A percentile compares a stretch with the other conserved stretches of the same genome.
Conservation (phyloP, 768 basidiomycete genomes). For the Hortiboletus campestris region DNA sequence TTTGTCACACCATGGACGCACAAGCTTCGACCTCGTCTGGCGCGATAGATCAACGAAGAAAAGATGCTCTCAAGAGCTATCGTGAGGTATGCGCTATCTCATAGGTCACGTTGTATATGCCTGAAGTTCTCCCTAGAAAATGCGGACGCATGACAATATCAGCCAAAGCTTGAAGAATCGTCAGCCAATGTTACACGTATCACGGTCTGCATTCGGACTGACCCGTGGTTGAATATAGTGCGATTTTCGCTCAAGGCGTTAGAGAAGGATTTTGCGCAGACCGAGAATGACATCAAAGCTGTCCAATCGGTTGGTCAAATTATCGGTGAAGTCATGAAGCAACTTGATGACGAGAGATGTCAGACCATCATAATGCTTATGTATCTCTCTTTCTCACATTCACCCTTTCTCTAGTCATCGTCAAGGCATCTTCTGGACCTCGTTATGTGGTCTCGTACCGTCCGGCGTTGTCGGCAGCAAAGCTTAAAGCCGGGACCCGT, state of each 20-base stretch:
- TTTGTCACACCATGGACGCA: slow-evolving; percentile 26
- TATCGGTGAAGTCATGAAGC: slow-evolving; percentile 98
- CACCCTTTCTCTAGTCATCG: slow-evolving; percentile 65
- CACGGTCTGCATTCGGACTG: background rate
- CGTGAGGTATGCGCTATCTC: slow-evolving; percentile 53
- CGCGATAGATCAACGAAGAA: slow-evolving; percentile 66
- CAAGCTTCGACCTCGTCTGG: slow-evolving; percentile 52
- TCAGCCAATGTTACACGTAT: slow-evolving; percentile 39
- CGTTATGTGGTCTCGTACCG: slow-evolving; percentile 98
- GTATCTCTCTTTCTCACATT: background rate
- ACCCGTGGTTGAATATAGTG: slow-evolving; percentile 46
- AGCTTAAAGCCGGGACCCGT: slow-evolving; percentile 91
- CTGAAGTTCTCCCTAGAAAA: slow-evolving; percentile 64
- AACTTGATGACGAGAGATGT: slow-evolving; percentile 97
- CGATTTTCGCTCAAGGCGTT: slow-evolving; percentile 88
- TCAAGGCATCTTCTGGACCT: slow-evolving; percentile 97
- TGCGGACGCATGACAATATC: slow-evolving; percentile 84
- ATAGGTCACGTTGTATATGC: background rate
- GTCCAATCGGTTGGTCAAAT: slow-evolving; percentile 99
- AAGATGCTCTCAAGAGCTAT: slow-evolving; percentile 73
- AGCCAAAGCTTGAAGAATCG: slow-evolving; percentile 89
- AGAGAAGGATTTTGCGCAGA: slow-evolving; percentile 88
- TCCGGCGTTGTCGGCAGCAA: slow-evolving; percentile 83
- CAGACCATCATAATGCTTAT: slow-evolving; percentile 30
- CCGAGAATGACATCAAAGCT: slow-evolving; percentile 98